phyloP scores from a whole-genome alignment of 2,329 filamentous ascomycete species.

The Alternaria atra region DNA sequence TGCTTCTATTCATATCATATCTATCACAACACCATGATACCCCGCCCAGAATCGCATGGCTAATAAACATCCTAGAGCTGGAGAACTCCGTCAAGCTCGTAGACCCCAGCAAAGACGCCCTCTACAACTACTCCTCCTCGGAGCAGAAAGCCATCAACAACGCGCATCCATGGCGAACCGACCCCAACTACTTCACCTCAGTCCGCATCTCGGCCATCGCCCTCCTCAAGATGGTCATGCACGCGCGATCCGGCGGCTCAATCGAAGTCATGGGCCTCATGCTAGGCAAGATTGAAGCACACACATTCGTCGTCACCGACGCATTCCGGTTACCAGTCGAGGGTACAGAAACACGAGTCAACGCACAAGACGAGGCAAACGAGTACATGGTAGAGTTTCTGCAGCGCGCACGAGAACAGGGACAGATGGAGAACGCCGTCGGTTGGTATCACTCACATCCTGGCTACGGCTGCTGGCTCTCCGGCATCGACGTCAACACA shows the following conservation, averaged over 20 bases:
- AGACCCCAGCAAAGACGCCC: constrained; percentile 86
- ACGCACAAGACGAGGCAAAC: constrained; percentile 93
- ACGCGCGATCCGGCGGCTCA: constrained; percentile 90
- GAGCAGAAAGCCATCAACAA: constrained; percentile 73
- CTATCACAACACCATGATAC: constrained; percentile 10
- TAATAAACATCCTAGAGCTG: constrained; percentile 69
- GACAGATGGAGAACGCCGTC: constrained; percentile 88
- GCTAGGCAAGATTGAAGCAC: constrained; percentile 89
- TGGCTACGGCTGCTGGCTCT: constrained; percentile 97
- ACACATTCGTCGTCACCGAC: constrained; percentile 91
- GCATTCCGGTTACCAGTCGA: constrained; percentile 94
- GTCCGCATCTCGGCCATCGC: constrained; percentile 94
- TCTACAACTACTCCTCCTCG: constrained; percentile 81
- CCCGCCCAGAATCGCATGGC: constrained; percentile 20
- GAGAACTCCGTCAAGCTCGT: constrained; percentile 84
- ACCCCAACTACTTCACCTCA: constrained; percentile 89
- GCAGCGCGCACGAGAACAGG: constrained; percentile 75
- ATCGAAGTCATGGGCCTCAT: constrained; percentile 98
- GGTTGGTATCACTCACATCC: constrained; percentile 99
- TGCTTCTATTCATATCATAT: neutral
- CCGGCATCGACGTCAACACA: constrained; percentile 92
- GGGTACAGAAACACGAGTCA: constrained; percentile 97
- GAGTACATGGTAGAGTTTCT: constrained; percentile 95
- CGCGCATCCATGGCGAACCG: constrained; percentile 76
- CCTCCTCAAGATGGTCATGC: constrained; percentile 98